These are phyloP conservation scores for Phytophthora quininea DNA, from an alignment of 352 stramenopile genomes.

Conservation along the genomic window DNA sequence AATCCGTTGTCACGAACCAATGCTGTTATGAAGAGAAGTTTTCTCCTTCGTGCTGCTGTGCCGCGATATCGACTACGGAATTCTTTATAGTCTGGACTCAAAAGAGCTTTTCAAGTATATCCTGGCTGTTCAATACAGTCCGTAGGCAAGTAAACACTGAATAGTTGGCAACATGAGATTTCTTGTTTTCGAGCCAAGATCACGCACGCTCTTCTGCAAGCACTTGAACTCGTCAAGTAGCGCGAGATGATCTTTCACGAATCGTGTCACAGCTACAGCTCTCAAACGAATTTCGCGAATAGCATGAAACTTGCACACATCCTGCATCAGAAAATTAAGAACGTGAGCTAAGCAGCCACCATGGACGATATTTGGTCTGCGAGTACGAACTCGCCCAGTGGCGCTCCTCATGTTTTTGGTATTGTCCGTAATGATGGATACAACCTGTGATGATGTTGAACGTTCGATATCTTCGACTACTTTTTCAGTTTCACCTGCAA, in stretches of 20 bases:
- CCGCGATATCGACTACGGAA: slow-evolving; percentile 12
- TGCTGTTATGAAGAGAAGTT: slow-evolving; percentile 1
- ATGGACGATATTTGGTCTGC: slow-evolving; percentile 2
- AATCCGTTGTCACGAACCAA: slow-evolving; percentile 12
- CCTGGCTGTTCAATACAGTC: slow-evolving; percentile 1
- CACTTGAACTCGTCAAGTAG: slow-evolving; percentile 12
- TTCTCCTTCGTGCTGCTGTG: slow-evolving; percentile 4
- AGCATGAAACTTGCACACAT: slow-evolving; percentile 2
- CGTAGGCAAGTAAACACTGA: slow-evolving; percentile 1
- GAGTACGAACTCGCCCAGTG: not conserved
- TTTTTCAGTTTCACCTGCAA: slow-evolving; percentile 3
- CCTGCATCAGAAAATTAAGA: slow-evolving; percentile 11
- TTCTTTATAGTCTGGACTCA: slow-evolving; percentile 4
- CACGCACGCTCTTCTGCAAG: not conserved
- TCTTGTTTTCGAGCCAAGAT: not conserved
- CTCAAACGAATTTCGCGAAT: not conserved
- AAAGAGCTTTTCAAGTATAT: slow-evolving; percentile 3
- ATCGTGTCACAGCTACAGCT: slow-evolving; percentile 7
- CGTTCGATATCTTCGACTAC: slow-evolving; percentile 1
- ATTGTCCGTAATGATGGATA: slow-evolving; percentile 4
- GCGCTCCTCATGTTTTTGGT: slow-evolving; percentile 10
- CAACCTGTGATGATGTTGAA: not conserved
- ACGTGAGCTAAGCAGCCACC: slow-evolving; percentile 14
- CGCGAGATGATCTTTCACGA: slow-evolving; percentile 4
- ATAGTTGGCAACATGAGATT: slow-evolving; percentile 5